Base-by-base conservation (phyloP, 1,284 basidiomycete species). In the Earliella scabrosa region DNA sequence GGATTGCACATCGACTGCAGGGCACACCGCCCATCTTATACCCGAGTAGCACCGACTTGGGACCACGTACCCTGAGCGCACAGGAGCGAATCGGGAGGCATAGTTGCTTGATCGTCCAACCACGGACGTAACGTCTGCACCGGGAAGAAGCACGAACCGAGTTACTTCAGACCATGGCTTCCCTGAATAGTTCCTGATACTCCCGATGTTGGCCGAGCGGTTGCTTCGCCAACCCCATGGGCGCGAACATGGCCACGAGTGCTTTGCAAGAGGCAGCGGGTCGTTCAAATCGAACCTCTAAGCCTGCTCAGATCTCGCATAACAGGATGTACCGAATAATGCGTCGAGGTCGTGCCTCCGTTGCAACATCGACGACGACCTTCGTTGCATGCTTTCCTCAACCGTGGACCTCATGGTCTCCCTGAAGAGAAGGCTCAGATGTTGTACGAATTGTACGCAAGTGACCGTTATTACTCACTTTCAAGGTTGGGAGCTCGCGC, bases 51-150 rank as follows among this genome's bases (percentile, higher is more conserved):
- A 16, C 18, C 11, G 5, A 18, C 24, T 4, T 38, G 36, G 46
- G 9, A 23, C 18, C 20, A 27, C 14, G 9, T 11, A 26, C 29
- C 18, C 11, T 14, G 20, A 29, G 27, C 21, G 11, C 49, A 26
- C 20, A 50, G 49, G 49, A 43, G 49, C 13, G 34, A 50, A 9
- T 20, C 49, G 49, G 49, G 21, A n/a, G 13, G 32, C 13, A 27
- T 23, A 23, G 21, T 18, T n/a, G 2, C 39, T 16, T 31, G 4
- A 16, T 36, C 4, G 26, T 11, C 6, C 23, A 21, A 26, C 18
- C 24, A 21, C 18, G 35, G 13, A 38, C 35, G 35, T 18, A 8
- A 18, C 14, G 7, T 6, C n/a, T 7, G 18, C 35, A 14, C 35
- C 8, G n/a, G 8, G 13, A 11, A 38, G 35, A 38, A 38, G 35